A percentile compares a stretch with the other conserved stretches of the same genome.
phyloP scores from a whole-genome alignment of 106 monocot species.

The Narthecium ossifragum region DNA sequence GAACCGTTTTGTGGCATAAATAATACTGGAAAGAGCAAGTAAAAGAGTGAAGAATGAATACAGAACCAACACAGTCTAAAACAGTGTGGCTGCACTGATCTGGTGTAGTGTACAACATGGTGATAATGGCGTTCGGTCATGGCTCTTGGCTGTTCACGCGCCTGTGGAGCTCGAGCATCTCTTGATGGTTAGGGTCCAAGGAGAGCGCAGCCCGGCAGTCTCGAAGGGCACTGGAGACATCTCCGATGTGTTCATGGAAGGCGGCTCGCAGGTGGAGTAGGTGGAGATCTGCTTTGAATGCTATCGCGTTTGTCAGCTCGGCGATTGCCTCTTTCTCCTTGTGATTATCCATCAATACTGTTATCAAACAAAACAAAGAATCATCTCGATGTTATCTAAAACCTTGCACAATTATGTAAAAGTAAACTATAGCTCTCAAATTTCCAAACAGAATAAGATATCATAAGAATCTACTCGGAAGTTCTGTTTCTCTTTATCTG shows the following conservation, averaged over 20 bases:
- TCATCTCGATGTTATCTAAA: not conserved
- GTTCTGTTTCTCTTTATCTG: no score
- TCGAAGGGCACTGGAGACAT: constrained; percentile 65
- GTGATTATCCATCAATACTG: constrained; percentile 91
- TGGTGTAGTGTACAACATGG: constrained; percentile 12
- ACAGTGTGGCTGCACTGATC: constrained; percentile 1
- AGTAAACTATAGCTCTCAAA: not conserved
- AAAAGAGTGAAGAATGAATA: constrained; percentile 1
- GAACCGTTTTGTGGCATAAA: not conserved
- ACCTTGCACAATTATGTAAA: not conserved
- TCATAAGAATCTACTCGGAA: not conserved
- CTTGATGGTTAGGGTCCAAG: constrained; percentile 88
- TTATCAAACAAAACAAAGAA: not conserved
- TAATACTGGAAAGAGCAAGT: not conserved
- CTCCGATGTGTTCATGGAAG: constrained; percentile 87
- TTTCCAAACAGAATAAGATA: not conserved
- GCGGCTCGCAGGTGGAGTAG: constrained; percentile 89
- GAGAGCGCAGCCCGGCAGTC: constrained; percentile 96
- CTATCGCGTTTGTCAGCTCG: constrained; percentile 74
- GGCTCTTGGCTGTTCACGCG: constrained; percentile 88
- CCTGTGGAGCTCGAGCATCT: constrained; percentile 88
- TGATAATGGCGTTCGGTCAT: constrained; percentile 6
- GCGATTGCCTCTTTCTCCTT: constrained; percentile 89
- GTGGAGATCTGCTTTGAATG: constrained; percentile 95
- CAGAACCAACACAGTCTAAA: constrained; percentile 3